phyloP scores from a whole-genome alignment of 2,329 filamentous ascomycete species.

The Aspergillus ruber region DNA sequence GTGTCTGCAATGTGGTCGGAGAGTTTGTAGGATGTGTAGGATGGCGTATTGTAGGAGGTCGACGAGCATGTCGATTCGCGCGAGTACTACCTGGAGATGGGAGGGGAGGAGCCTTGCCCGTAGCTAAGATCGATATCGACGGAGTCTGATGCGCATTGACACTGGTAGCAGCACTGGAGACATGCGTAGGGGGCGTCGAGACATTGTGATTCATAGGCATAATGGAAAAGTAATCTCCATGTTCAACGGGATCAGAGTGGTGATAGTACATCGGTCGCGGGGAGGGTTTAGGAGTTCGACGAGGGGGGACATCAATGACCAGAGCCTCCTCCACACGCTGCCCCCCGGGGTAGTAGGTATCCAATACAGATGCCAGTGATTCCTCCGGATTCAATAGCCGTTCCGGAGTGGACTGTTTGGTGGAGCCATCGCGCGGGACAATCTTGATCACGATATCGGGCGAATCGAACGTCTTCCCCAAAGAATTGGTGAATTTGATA shows the following conservation, averaged over 20 bases:
- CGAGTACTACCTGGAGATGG: slow-evolving; percentile 69
- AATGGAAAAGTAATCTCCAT: slow-evolving; percentile 77
- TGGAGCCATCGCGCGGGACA: slow-evolving; percentile 55
- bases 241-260: slow-evolving; percentile 60
- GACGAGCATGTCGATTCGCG: slow-evolving; percentile 50
- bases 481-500: slow-evolving; percentile 86
- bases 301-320: slow-evolving; percentile 75
- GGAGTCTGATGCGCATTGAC: slow-evolving; percentile 42
- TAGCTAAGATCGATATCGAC: slow-evolving; percentile 73
- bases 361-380: slow-evolving; percentile 67
- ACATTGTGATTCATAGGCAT: slow-evolving; percentile 46
- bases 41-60: slow-evolving; percentile 57
- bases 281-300: slow-evolving; percentile 72
- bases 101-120: slow-evolving; percentile 70
- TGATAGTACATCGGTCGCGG: slow-evolving; percentile 51
- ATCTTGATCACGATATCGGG: slow-evolving; percentile 82
- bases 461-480: slow-evolving; percentile 81
- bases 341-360: slow-evolving; percentile 77
- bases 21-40: slow-evolving; percentile 71
- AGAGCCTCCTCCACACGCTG: slow-evolving; percentile 85
- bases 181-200: slow-evolving; percentile 36
- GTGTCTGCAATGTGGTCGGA: slow-evolving; percentile 58
- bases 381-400: slow-evolving; percentile 80
- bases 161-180: slow-evolving; percentile 39
- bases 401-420: slow-evolving; percentile 47